Evolutionary conservation across 129 eudicot genomes (phyloP), one percentile per base, ranked within the genome.

Genomic region (Flaveria robusta): DNA sequence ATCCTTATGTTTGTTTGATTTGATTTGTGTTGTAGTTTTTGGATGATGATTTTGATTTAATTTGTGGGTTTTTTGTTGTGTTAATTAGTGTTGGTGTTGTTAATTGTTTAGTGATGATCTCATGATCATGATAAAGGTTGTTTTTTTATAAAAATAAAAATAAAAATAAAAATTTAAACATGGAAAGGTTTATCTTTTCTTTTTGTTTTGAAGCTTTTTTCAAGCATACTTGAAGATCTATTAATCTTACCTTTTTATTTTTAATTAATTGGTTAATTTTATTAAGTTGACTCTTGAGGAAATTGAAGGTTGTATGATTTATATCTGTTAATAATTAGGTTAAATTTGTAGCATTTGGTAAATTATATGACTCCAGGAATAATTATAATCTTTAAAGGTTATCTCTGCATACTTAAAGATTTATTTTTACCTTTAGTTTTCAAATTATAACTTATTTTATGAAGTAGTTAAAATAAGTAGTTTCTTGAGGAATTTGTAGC

Each of bases 21-120:
- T 26, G 8, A 27, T 62, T 71, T 2, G 2, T 2, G 16, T 66
- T 8, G 26, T 66, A 8, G 3, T 66, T 37, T 41, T 56, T 18
- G 10, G 27, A 54, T 46, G 8, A 24, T 9, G 39, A 1, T 42
- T 27, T 7, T 64, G 19, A 43, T 29, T 3, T 60, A 5, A 10
- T 45, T n/a, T 62, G 13, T 27, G 3, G 6, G 14, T 29, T 47
- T 10, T 64, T 27, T 10, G 12, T 22, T 59, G 14, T 7, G 24
- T 18, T 56, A 19, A 4, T 65, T 23, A 24, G 16, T 12, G 13
- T 50, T 31, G 31, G 1, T 75, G 13, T 76, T 66, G 47, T 16
- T 31, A 26, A 50, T 76, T 15, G 73, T 76, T 52, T n/a, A 29
- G 50, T 16, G 69, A 24, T 68, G 46, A 52, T 4, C 3, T 55